Conservation (phyloP, 176 grass and related monocot genomes). For the Cenchrus americanus region DNA sequence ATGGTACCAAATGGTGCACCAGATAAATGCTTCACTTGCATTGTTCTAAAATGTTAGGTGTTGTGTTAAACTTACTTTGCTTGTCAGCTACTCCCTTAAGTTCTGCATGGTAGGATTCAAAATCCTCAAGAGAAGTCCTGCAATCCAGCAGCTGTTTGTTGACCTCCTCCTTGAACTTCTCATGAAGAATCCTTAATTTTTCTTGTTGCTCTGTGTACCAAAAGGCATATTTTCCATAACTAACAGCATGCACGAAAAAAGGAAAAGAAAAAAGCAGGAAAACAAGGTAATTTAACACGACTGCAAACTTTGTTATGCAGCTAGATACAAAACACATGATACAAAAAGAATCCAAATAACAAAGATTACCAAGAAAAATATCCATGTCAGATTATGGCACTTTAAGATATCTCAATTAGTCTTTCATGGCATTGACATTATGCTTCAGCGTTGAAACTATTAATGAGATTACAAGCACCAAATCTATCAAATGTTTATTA, state of each 20-base stretch:
- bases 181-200: constrained; percentile 70
- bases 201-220: constrained; percentile 72
- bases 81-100: constrained; percentile 74
- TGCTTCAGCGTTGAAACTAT: constrained; percentile 13
- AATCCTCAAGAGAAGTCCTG: constrained; percentile 65
- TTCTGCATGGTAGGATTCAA: constrained; percentile 77
- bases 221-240: constrained; percentile 18
- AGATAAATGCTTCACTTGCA: not conserved
- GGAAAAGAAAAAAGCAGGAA: not conserved
- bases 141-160: constrained; percentile 71
- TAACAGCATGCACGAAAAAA: constrained; percentile 35
- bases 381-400: constrained; percentile 17
- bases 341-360: constrained; percentile 6
- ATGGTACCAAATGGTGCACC: constrained; percentile 12
- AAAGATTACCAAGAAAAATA: constrained; percentile 1
- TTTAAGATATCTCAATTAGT: constrained; percentile 21
- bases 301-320: not conserved
- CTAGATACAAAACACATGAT: not conserved
- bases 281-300: constrained; percentile 5
- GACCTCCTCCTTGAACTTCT: constrained; percentile 86
- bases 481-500: constrained; percentile 8
- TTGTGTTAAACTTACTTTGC: constrained; percentile 73
- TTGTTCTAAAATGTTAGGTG: not conserved
- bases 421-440: constrained; percentile 12
- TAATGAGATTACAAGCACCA: constrained; percentile 30